Evolutionary conservation across 306 rosid genomes (phyloP).

Genomic region (Glycine latifolia): DNA sequence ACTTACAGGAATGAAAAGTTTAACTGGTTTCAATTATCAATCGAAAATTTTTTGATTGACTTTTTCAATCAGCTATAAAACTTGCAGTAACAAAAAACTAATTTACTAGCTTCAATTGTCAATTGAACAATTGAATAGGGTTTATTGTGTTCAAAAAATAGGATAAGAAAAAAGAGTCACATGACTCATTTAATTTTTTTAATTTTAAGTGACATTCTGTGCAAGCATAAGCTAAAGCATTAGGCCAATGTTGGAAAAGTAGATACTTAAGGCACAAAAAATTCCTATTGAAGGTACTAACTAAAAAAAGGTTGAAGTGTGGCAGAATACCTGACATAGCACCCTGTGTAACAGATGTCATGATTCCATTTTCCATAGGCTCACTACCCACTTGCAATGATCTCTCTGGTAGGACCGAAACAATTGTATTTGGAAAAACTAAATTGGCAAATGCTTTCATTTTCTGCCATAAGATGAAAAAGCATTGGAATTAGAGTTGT

Average conservation of each 20-base stretch:
- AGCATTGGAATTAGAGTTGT: conserved; percentile 40
- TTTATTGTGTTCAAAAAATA: too few relatives aligned
- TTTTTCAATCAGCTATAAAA: too few relatives aligned
- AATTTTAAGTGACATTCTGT: neutral
- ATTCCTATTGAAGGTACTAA: conserved; percentile 19
- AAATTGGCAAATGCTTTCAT: conserved; percentile 80
- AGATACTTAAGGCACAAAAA: neutral
- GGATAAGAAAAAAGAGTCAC: too few relatives aligned
- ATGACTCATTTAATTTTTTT: too few relatives aligned
- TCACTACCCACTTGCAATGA: conserved; percentile 56
- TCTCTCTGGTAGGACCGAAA: conserved; percentile 61
- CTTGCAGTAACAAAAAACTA: too few relatives aligned
- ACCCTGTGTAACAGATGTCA: conserved; percentile 91
- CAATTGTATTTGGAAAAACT: conserved; percentile 81
- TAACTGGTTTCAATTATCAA: too few relatives aligned
- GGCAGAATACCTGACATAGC: conserved; percentile 79
- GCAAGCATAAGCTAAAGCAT: neutral
- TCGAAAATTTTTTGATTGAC: too few relatives aligned
- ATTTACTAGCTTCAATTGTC: too few relatives aligned
- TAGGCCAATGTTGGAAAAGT: conserved; percentile 4
- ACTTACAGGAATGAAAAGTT: too few relatives aligned
- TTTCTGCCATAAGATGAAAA: conserved; percentile 62
- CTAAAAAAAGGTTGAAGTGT: neutral
- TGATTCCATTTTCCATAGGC: conserved; percentile 80
- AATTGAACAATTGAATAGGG: too few relatives aligned